phyloP scores from a whole-genome alignment of 257 asterid species.

The Cinchona pubescens region DNA sequence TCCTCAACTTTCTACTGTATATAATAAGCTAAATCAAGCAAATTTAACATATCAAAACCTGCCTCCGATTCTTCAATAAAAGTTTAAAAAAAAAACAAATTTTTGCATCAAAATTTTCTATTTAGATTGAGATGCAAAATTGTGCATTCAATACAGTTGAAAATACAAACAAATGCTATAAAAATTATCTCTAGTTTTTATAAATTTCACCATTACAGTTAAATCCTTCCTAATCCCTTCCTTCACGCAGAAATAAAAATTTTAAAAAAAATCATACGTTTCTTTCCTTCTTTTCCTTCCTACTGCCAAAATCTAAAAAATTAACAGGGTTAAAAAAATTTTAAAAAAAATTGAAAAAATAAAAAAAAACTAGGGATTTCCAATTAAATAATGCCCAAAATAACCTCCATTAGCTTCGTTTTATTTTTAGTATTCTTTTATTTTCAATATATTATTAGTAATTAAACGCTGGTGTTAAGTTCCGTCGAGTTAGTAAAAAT shows the following conservation, averaged over 20 bases:
- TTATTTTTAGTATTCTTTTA: background rate
- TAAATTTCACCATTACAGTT: background rate
- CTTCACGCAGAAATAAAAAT: too few species aligned
- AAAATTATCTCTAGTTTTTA: background rate
- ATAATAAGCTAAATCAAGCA: background rate
- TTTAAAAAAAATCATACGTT: too few species aligned
- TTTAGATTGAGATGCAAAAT: background rate
- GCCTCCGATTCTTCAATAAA: background rate
- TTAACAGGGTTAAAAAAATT: background rate
- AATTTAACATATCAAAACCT: background rate
- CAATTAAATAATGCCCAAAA: background rate
- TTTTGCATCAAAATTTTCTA: background rate
- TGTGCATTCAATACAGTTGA: background rate
- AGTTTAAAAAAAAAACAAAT: background rate
- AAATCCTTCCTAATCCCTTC: background rate
- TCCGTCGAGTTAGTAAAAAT: background rate
- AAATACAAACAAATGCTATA: background rate
- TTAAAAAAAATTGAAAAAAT: background rate
- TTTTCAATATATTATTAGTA: background rate
- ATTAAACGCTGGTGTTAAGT: background rate
- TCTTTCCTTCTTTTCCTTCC: too few species aligned
- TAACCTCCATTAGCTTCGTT: background rate
- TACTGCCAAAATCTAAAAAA: background rate
- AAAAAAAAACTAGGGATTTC: background rate
- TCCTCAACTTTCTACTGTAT: background rate